Conservation (phyloP, 2,329 filamentous ascomycete species). For the Aspergillus hiratsukae region DNA sequence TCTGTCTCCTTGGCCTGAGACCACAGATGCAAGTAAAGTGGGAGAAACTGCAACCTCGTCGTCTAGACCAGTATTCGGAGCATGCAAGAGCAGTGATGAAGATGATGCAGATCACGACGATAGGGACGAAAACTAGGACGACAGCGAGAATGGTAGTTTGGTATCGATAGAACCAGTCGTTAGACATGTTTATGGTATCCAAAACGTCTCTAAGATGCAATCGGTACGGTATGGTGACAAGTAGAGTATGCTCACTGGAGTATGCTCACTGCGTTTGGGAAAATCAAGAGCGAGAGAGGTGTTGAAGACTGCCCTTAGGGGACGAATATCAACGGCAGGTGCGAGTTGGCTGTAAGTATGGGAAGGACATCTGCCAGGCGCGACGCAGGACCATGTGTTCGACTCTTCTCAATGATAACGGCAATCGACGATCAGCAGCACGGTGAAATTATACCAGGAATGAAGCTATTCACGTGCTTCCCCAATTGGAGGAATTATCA, state of each 20-base stretch:
- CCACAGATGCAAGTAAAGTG: constrained; percentile 22
- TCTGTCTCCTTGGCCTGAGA: constrained; percentile 18
- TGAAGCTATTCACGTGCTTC: constrained; percentile 19
- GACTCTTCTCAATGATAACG: neutral
- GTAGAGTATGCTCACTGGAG: neutral
- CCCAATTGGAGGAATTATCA: constrained; percentile 28
- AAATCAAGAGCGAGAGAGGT: neutral
- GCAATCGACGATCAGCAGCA: neutral
- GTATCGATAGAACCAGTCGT: constrained; percentile 24
- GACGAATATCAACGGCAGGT: neutral
- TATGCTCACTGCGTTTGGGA: neutral
- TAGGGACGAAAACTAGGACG: constrained; percentile 45
- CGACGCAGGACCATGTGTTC: neutral
- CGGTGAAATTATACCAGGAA: constrained; percentile 22
- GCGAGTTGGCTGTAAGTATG: neutral
- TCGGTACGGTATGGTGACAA: constrained; percentile 6
- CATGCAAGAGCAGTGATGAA: constrained; percentile 37
- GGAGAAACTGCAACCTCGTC: constrained; percentile 9
- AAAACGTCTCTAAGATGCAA: constrained; percentile 2
- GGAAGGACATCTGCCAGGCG: neutral
- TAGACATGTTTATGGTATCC: constrained; percentile 22
- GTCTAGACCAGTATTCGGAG: constrained; percentile 30
- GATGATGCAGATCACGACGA: constrained; percentile 39
- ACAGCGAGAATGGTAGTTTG: constrained; percentile 39
- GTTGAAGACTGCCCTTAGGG: neutral